A percentile compares a stretch with the other conserved stretches of the same genome.
These are phyloP conservation scores for Ceratobasidium theobromae DNA, from an alignment of 1,284 basidiomycete genomes.

Conservation along the genomic window DNA sequence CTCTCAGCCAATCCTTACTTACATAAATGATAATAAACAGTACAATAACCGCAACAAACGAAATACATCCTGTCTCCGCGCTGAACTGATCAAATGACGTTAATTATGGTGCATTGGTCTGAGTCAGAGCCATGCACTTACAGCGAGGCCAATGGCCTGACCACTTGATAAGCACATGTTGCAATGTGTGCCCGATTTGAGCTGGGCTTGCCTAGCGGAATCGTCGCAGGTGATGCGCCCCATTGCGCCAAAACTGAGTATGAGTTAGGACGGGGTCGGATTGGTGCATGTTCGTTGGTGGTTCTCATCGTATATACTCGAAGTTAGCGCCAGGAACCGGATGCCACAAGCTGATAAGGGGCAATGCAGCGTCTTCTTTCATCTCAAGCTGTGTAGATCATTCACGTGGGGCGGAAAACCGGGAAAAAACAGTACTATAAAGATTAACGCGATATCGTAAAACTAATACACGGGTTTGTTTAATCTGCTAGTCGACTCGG, in stretches of 20 bases:
- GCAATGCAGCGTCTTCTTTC: too few species aligned
- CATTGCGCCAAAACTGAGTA: too few species aligned
- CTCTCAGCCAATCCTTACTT: background rate
- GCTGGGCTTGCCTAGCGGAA: background rate
- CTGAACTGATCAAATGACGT: background rate
- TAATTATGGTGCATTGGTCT: background rate
- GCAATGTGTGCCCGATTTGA: background rate
- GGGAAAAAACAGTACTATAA: background rate
- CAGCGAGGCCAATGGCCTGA: conserved; percentile 11
- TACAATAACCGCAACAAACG: background rate
- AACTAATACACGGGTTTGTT: background rate
- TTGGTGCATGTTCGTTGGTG: too few species aligned
- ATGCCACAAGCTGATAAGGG: too few species aligned
- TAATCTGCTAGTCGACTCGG: background rate
- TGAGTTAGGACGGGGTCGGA: too few species aligned
- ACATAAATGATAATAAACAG: background rate
- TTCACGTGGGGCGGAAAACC: too few species aligned
- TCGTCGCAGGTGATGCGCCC: background rate
- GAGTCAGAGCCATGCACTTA: background rate
- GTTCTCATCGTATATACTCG: too few species aligned
- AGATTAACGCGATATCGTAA: background rate
- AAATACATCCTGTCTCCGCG: background rate
- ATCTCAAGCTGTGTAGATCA: too few species aligned
- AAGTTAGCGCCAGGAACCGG: too few species aligned
- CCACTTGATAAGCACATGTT: conserved; percentile 2